A percentile compares a stretch with the other conserved stretches of the same genome.
These are phyloP conservation scores for Yarrowia galli DNA, from an alignment of 1,139 yeast genomes.

Conservation along the genomic window DNA sequence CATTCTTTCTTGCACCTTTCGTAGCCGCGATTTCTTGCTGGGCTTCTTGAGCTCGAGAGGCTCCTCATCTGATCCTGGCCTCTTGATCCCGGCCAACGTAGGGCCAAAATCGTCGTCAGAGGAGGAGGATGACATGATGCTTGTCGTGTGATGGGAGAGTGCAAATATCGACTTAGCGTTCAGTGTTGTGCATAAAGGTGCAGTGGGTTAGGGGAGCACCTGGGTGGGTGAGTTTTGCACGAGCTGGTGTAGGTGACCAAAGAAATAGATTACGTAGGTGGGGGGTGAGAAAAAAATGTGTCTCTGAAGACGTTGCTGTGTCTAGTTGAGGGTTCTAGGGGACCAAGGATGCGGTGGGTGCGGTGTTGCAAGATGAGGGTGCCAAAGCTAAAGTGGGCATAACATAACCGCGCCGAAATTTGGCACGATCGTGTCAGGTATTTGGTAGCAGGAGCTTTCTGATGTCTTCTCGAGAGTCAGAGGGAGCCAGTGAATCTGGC, in stretches of 20 bases:
- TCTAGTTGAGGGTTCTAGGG: too few species aligned
- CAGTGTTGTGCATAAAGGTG: conserved; percentile 18
- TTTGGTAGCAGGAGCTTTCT: too few species aligned
- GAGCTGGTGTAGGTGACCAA: too few species aligned
- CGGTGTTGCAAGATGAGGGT: too few species aligned
- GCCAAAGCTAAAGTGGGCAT: too few species aligned
- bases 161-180: conserved; percentile 2
- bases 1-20: conserved; percentile 26
- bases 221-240: too few species aligned
- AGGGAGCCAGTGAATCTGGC: too few species aligned
- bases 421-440: too few species aligned
- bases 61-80: conserved; percentile 8
- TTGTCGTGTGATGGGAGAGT: not conserved
- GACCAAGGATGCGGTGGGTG: too few species aligned
- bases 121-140: conserved; percentile 8
- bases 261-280: too few species aligned
- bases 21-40: conserved; percentile 16
- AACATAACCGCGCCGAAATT: too few species aligned
- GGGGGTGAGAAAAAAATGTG: not conserved
- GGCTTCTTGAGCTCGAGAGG: conserved; percentile 19
- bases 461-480: too few species aligned
- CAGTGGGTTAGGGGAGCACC: conserved; percentile 7
- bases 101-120: conserved; percentile 37
- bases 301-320: not conserved
- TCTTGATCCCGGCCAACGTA: conserved; percentile 18